Percentiles rank a stretch among this genome's conserved stretches.
Evolutionary conservation across 305 asterid species (phyloP).

Genomic region (Fraxinus greggii): DNA sequence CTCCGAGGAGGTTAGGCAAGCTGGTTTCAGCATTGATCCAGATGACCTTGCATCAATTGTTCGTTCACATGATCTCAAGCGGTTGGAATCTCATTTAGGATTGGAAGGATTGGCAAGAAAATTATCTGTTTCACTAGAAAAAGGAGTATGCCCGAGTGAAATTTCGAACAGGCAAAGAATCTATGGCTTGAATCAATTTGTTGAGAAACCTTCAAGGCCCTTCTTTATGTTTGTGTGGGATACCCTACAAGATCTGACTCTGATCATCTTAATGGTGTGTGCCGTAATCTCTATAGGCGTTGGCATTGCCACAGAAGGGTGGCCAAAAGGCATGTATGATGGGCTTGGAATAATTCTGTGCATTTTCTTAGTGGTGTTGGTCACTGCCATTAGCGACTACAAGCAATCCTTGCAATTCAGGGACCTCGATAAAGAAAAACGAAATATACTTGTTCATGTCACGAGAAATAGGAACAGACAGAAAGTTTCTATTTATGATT

Average conservation of each 20-base stretch:
- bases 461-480: conserved; percentile 51
- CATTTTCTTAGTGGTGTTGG: conserved; percentile 63
- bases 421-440: conserved; percentile 73
- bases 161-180: conserved; percentile 42
- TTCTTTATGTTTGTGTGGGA: conserved; percentile 77
- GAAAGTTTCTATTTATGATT: conserved; percentile 55
- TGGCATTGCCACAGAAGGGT: conserved; percentile 76
- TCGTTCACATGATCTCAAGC: conserved; percentile 56
- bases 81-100: conserved; percentile 53
- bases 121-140: conserved; percentile 48
- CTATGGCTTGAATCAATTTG: conserved; percentile 56
- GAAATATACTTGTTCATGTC: conserved; percentile 54
- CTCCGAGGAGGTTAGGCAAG: conserved; percentile 50
- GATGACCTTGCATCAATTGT: conserved; percentile 63
- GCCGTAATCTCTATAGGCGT: conserved; percentile 70
- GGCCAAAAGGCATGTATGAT: conserved; percentile 80
- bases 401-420: conserved; percentile 76
- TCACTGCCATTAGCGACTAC: conserved; percentile 75
- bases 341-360: conserved; percentile 67
- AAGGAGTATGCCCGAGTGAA: conserved; percentile 49
- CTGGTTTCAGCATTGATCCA: conserved; percentile 57
- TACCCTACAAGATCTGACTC: conserved; percentile 74
- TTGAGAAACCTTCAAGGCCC: conserved; percentile 63
- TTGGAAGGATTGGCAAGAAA: conserved; percentile 51
- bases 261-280: conserved; percentile 64